Evolutionary conservation across 495 filamentous ascomycete genomes (phyloP).

Genomic region (Neurospora africana): DNA sequence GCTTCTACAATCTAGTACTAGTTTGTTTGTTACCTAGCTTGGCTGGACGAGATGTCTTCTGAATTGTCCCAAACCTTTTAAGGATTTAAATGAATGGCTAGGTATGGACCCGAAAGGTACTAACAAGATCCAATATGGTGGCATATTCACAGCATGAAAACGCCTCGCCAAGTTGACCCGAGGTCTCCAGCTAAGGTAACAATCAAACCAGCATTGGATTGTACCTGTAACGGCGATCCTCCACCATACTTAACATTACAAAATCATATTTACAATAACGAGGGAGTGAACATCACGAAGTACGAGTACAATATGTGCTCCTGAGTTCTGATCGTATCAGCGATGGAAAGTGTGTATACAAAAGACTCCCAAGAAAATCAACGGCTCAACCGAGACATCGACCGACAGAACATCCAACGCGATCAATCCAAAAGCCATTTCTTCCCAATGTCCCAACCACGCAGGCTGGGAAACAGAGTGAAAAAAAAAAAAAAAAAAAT

Average conservation of each 20-base stretch:
- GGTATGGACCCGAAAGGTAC: too few relatives aligned
- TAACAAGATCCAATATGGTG: too few relatives aligned
- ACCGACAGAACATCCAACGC: not conserved
- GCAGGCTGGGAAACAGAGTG: constrained; percentile 19
- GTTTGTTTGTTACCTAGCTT: too few relatives aligned
- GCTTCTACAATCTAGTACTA: too few relatives aligned
- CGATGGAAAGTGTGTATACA: not conserved
- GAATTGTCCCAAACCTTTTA: too few relatives aligned
- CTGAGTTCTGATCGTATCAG: not conserved
- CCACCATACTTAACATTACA: not conserved
- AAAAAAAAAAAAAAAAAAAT: constrained; percentile 78
- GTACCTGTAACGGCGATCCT: not conserved
- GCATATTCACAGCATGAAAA: too few relatives aligned
- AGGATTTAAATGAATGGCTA: too few relatives aligned
- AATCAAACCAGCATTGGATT: too few relatives aligned
- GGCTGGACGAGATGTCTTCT: too few relatives aligned
- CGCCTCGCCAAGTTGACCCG: too few relatives aligned
- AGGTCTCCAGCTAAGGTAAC: too few relatives aligned
- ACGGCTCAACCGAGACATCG: not conserved
- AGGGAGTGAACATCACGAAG: not conserved
- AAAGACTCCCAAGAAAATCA: not conserved
- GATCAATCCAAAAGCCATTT: not conserved
- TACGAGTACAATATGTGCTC: not conserved
- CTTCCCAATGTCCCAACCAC: constrained; percentile 19
- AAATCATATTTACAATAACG: not conserved